phyloP scores from a whole-genome alignment of 257 asterid genomes.

The Nicotiana paniculata region DNA sequence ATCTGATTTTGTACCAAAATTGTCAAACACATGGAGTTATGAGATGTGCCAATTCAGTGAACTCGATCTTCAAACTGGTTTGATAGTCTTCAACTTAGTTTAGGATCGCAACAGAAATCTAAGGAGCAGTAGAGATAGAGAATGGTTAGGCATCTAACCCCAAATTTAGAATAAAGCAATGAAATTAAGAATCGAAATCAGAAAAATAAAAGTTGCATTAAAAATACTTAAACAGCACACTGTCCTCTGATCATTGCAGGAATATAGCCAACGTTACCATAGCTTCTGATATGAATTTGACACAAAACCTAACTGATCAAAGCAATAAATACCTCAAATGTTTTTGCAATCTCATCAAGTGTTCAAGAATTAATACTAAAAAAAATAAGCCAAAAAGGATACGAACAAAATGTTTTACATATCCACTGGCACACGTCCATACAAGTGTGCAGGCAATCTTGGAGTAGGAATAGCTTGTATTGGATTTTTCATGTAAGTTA shows the following conservation, averaged over 20 bases:
- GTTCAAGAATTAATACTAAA: not conserved
- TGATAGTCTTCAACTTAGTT: no score
- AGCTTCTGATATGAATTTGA: not conserved
- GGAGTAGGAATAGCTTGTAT: slow-evolving; percentile 60
- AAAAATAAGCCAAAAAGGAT: not conserved
- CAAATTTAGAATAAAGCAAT: no score
- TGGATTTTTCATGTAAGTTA: slow-evolving; percentile 81
- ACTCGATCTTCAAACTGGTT: no score
- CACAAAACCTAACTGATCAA: not conserved
- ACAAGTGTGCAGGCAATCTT: slow-evolving; percentile 48
- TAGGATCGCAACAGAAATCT: no score
- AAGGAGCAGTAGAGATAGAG: no score
- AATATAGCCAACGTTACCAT: not conserved
- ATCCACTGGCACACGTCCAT: slow-evolving; percentile 36
- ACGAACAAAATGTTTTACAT: not conserved
- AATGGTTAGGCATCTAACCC: no score
- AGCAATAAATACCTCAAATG: not conserved
- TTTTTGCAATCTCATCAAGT: not conserved
- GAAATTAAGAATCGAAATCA: not conserved
- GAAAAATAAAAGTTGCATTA: not conserved
- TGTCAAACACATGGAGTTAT: no score
- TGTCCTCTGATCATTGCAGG: not conserved
- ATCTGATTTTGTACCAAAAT: no score
- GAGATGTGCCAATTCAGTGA: no score
- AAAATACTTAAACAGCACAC: not conserved